Percentiles rank a stretch among this genome's conserved stretches.
Evolutionary conservation across 352 stramenopile genomes (phyloP).

Genomic region (Phytopythium mirpurense): DNA sequence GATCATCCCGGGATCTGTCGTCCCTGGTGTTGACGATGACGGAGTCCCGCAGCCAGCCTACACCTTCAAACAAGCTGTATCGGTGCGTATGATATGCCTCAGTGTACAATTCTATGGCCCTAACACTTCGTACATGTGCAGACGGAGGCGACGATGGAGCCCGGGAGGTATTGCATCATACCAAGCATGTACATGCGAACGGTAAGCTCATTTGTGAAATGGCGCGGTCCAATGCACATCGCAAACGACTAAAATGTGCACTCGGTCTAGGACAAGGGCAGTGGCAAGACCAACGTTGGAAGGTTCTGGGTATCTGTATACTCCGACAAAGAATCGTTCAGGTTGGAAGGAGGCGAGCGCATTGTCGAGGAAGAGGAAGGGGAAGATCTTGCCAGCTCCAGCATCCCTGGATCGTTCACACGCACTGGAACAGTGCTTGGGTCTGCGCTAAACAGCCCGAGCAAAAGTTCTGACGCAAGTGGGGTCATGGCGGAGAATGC

Average conservation of each 20-base stretch:
- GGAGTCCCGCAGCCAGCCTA: conserved; percentile 69
- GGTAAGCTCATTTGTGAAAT: conserved; percentile 22
- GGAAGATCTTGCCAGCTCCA: conserved; percentile 22
- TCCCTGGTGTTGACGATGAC: conserved; percentile 57
- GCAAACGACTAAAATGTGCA: neutral
- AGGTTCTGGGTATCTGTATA: conserved; percentile 85
- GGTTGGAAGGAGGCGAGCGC: conserved; percentile 61
- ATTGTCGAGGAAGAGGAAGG: conserved; percentile 82
- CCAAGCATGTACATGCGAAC: conserved; percentile 87
- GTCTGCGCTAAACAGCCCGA: conserved; percentile 18
- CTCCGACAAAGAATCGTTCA: conserved; percentile 58
- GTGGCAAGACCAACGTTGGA: conserved; percentile 69
- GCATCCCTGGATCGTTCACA: neutral
- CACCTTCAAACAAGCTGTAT: conserved; percentile 81
- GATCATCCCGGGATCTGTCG: conserved; percentile 73
- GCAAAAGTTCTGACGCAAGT: conserved; percentile 24
- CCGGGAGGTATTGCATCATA: conserved; percentile 76
- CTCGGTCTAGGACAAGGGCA: conserved; percentile 55
- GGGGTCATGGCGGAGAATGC: conserved; percentile 26
- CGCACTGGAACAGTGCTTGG: conserved; percentile 2
- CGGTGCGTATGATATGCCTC: conserved; percentile 44
- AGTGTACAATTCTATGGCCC: no score
- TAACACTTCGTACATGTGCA: no score
- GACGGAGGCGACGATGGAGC: conserved; percentile 64
- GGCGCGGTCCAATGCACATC: no score